Evolutionary conservation across 2,329 filamentous ascomycete species (phyloP).

Genomic region (Microcera coccophila): DNA sequence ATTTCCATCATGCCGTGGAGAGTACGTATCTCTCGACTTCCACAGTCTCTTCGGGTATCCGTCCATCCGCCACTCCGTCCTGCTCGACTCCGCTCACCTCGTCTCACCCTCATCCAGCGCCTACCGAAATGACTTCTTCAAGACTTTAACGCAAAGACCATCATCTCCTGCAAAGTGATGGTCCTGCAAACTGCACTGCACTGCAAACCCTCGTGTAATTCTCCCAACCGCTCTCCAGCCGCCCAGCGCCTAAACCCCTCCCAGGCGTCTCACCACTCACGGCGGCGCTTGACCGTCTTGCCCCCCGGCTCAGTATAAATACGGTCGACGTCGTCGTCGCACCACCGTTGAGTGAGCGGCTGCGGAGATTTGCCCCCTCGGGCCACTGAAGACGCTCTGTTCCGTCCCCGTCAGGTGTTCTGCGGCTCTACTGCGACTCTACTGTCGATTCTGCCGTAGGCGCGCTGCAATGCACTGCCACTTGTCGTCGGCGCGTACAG

Average conservation of each 20-base stretch:
- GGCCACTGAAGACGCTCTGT: too few relatives aligned
- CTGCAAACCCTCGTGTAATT: not conserved
- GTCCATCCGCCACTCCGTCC: not conserved
- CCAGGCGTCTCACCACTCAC: conserved; percentile 2
- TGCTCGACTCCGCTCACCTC: not conserved
- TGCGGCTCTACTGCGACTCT: too few relatives aligned
- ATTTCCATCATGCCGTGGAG: too few relatives aligned
- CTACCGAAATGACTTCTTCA: conserved; percentile 1
- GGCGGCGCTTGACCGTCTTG: not conserved
- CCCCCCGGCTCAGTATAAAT: not conserved
- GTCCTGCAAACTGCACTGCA: too few relatives aligned
- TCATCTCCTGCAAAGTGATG: too few relatives aligned
- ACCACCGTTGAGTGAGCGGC: conserved; percentile 2
- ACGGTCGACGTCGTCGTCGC: not conserved
- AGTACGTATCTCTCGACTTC: not conserved
- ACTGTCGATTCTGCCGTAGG: not conserved
- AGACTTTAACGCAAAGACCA: not conserved
- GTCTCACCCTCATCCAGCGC: not conserved
- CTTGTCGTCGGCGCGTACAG: not conserved
- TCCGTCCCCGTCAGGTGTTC: too few relatives aligned
- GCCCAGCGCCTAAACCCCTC: not conserved
- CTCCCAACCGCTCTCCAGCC: not conserved
- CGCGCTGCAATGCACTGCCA: not conserved
- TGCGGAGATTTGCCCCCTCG: conserved; percentile 7
- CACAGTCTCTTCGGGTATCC: not conserved